These are phyloP conservation scores for Candida xyloterini DNA, from an alignment of 805 yeast species.

Conservation along the genomic window DNA sequence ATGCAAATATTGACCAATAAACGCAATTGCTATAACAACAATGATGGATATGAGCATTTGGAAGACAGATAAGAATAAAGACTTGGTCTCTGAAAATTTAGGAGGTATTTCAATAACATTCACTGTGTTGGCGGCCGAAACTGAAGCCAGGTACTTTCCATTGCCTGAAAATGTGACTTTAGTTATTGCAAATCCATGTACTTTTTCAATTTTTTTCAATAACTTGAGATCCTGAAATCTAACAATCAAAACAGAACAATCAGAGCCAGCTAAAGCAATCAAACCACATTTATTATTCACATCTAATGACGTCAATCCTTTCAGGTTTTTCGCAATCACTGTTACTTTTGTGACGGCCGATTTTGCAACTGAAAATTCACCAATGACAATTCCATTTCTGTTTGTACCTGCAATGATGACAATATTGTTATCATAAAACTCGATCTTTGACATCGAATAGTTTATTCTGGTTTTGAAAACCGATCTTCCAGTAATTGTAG, in stretches of 20 bases:
- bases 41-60: constrained; percentile 27
- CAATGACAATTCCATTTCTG: constrained; percentile 42
- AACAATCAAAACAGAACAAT: constrained; percentile 61
- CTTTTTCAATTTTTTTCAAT: constrained; percentile 50
- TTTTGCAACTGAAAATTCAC: constrained; percentile 42
- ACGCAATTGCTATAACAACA: constrained; percentile 24
- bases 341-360: constrained; percentile 42
- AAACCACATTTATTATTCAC: constrained; percentile 36
- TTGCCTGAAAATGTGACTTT: constrained; percentile 65
- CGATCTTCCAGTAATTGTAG: constrained; percentile 45
- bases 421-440: constrained; percentile 33
- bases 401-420: constrained; percentile 44
- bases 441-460: constrained; percentile 31
- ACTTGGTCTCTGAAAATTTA: constrained; percentile 41
- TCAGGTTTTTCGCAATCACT: constrained; percentile 45
- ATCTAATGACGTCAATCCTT: constrained; percentile 56
- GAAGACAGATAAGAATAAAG: constrained; percentile 29
- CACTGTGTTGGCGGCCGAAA: constrained; percentile 74
- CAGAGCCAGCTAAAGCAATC: constrained; percentile 60
- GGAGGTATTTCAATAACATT: constrained; percentile 60
- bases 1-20: constrained; percentile 28
- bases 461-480: constrained; percentile 29
- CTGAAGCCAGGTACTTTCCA: constrained; percentile 65
- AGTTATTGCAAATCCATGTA: constrained; percentile 79
- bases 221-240: constrained; percentile 49